Evolutionary conservation across 2,329 filamentous ascomycete genomes (phyloP), one percentile per base, ranked within the genome.

Genomic region (Graphilbum fragrans): DNA sequence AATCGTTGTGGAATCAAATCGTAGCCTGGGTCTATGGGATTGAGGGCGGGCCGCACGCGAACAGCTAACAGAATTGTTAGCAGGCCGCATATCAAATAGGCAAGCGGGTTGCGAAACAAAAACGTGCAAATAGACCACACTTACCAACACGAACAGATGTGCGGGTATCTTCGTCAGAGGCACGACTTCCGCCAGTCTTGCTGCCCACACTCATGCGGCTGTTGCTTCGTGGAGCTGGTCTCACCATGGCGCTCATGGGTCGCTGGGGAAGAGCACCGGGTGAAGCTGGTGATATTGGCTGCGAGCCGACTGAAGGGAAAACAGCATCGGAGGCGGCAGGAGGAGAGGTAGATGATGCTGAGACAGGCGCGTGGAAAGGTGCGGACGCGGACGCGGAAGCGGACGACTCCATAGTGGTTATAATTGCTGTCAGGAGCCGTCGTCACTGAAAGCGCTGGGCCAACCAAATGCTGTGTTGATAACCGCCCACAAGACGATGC

Each of bases 1-100:
- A 98, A 98, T 55, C 92, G 80, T 61, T 94, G 88, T 14, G 92
- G 92, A 44, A 98, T 92, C 49, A 96, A 76, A 49, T 98, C 92
- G 66, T 75, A 98, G 47, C 88, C 90, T 6, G 92, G 92, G 59
- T 98, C 92, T 50, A 74, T 75, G 6, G 86, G 69, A 52, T 80
- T 79, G 43, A 96, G 70, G 41, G 90, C 82, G 38, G 92, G 92
- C 53, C 92, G 86, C 38, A 96, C 82, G 58, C 92, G 87, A 53
- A 98, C 86, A 59, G 83, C 92, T 96, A 59, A 17, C 19, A 4
- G 10, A 4, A 34, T 31, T 46, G 32, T 16, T 21, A 41, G 23
- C 34, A 34, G 36, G n/a, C 12, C 18, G 19, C 4, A 38, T 27
- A 33, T 9, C 31, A 14, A 38, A n/a, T 35, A 33, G 29, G 29